These are phyloP conservation scores for Colletotrichum acutatum DNA, from an alignment of 2,329 filamentous ascomycete genomes.

Conservation along the genomic window DNA sequence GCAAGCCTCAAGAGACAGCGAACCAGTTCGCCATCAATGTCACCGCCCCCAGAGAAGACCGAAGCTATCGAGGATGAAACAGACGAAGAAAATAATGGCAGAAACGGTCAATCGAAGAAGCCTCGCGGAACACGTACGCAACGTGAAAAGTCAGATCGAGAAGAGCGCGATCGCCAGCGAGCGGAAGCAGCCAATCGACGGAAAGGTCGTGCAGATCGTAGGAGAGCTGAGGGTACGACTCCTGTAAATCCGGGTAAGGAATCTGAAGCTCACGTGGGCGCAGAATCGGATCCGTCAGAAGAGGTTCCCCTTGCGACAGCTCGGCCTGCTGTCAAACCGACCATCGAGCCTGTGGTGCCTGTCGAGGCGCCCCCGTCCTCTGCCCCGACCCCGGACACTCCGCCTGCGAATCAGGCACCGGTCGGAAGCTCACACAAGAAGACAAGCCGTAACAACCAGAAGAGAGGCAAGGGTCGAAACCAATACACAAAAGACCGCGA, in stretches of 20 bases:
- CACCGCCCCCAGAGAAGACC: slow-evolving; percentile 63
- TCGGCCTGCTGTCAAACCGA: slow-evolving; percentile 40
- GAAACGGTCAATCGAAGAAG: slow-evolving; percentile 67
- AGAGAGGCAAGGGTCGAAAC: slow-evolving; percentile 78
- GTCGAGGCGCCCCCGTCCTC: slow-evolving; percentile 49
- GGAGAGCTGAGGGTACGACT: slow-evolving; percentile 80
- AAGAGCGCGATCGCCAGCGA: slow-evolving; percentile 79
- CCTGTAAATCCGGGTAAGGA: slow-evolving; percentile 40
- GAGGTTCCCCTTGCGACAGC: slow-evolving; percentile 67
- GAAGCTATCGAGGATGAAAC: slow-evolving; percentile 70
- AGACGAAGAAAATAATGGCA: slow-evolving; percentile 71
- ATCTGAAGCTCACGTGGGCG: slow-evolving; percentile 48
- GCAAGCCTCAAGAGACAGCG: slow-evolving; percentile 83
- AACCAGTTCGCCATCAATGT: slow-evolving; percentile 80
- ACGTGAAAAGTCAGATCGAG: slow-evolving; percentile 72
- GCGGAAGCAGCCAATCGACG: slow-evolving; percentile 82
- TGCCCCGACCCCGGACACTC: slow-evolving; percentile 54
- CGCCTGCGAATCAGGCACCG: slow-evolving; percentile 52
- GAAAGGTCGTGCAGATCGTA: slow-evolving; percentile 83
- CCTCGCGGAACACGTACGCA: slow-evolving; percentile 69
- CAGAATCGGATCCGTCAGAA: slow-evolving; percentile 79
- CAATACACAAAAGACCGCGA: slow-evolving; percentile 86
- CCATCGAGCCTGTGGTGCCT: slow-evolving; percentile 44
- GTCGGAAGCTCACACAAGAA: slow-evolving; percentile 68
- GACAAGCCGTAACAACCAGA: slow-evolving; percentile 70